Evolutionary conservation across 192 early-diverging fungal genomes (phyloP), one percentile per base, ranked within the genome.

Genomic region (Chytriomyces sp.): DNA sequence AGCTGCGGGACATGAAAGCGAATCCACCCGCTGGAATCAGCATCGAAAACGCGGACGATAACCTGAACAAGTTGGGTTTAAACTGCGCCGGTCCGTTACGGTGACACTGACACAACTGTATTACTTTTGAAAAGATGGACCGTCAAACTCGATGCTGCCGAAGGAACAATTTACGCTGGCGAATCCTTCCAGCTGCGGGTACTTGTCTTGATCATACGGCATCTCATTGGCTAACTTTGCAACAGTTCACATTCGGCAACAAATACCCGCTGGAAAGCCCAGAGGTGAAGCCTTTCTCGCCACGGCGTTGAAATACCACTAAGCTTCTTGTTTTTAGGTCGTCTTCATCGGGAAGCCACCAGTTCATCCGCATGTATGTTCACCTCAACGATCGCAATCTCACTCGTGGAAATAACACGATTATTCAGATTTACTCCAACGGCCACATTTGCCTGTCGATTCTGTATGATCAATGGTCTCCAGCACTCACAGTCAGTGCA

Each of bases 401-500:
- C 18, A 16, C 64, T 6, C 6, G 64, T 45, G 63, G 18, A n/a
- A 18, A 24, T 64, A 64, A 64, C 26, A 24, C 28, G 26, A 23
- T 1, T 28, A 64, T 28, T 77, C 35, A 77, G 78, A 61, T 84
- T 61, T 94, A 95, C 80, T 90, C 90, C 83, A 98, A 98, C 79
- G 96, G 96, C n/a, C 97, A 98, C 72, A 98, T 98, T 63, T 98
- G 97, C 78, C 81, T 98, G 45, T 96, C 95, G 75, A 97, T 98
- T 67, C 88, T 98, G 50, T 97, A 97, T 80, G 91, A 91, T 76
- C 89, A 96, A 46, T 98, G 97, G 97, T 91, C 89, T 23, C 97
- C 97, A 0, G 97, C 96, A 0, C 86, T 97, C 74, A 97, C 96
- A 6, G 93, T 97, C 26, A 88, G 90, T 43, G 90, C 92, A 3